Conservation (phyloP, 108 stramenopile genomes). For the Cylindrotheca closterium region DNA sequence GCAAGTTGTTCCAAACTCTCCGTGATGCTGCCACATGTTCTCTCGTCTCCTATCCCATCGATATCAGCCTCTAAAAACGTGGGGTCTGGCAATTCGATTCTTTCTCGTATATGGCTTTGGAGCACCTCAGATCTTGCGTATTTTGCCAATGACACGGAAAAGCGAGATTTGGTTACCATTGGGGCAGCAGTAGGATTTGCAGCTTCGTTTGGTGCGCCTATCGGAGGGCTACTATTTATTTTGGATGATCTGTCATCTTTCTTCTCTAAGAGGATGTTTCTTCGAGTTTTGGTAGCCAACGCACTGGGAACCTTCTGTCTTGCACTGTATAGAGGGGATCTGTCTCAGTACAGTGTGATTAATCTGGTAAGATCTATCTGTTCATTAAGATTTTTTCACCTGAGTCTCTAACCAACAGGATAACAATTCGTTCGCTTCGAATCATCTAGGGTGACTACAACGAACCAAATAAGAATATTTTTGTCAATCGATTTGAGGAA, state of each 20-base stretch:
- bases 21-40: background rate
- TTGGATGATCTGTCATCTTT: constrained; percentile 49
- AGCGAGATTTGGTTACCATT: constrained; percentile 73
- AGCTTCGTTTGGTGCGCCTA: constrained; percentile 83
- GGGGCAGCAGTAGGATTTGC: constrained; percentile 85
- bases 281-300: constrained; percentile 55
- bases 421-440: too few species aligned
- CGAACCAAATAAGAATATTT: constrained; percentile 5
- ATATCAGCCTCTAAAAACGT: too few species aligned
- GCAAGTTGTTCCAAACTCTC: constrained; percentile 22
- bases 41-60: background rate
- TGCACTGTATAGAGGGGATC: constrained; percentile 44
- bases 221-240: constrained; percentile 70
- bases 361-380: constrained; percentile 27
- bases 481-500: constrained; percentile 29
- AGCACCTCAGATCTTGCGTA: constrained; percentile 44
- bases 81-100: background rate
- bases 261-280: constrained; percentile 59
- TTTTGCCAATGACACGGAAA: constrained; percentile 61
- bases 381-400: too few species aligned
- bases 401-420: too few species aligned
- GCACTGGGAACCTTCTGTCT: constrained; percentile 56
- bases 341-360: constrained; percentile 51
- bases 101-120: constrained; percentile 12
- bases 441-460: constrained; percentile 1